phyloP scores from a whole-genome alignment of 2,329 filamentous ascomycete species.

The Xylaria sp. region DNA sequence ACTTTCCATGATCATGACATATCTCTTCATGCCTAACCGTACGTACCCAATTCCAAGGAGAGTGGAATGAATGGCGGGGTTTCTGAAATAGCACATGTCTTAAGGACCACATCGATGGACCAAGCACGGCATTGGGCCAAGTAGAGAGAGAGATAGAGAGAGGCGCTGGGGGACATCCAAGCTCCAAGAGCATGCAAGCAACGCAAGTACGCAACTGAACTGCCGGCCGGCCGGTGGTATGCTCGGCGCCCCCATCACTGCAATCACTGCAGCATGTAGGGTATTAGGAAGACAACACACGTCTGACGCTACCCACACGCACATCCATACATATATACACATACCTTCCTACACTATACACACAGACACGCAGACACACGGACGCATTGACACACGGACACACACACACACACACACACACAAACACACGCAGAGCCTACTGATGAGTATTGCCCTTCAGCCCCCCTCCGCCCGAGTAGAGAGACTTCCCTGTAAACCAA shows the following conservation, averaged over 20 bases:
- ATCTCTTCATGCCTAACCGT: conserved; percentile 2
- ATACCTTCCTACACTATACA: conserved; percentile 6
- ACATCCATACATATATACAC: conserved; percentile 11
- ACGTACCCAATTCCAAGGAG: conserved; percentile 1
- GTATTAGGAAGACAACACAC: conserved; percentile 5
- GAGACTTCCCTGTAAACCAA: not conserved
- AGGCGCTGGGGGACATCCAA: conserved; percentile 4
- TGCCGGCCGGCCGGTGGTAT: conserved; percentile 35
- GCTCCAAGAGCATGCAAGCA: conserved; percentile 26
- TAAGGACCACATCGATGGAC: conserved; percentile 7
- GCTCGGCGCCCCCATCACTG: conserved; percentile 31
- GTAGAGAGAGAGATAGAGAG: not conserved
- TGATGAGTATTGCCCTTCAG: conserved; percentile 18
- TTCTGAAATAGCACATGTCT: conserved; percentile 16
- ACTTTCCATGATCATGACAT: not conserved
- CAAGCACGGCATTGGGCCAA: conserved; percentile 5
- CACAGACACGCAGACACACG: conserved; percentile 9
- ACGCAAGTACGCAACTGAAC: conserved; percentile 26
- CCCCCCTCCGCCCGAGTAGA: conserved; percentile 15
- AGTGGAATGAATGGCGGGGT: conserved; percentile 16
- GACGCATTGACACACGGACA: conserved; percentile 6
- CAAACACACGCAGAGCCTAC: conserved; percentile 1
- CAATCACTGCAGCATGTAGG: conserved; percentile 28
- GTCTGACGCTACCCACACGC: conserved; percentile 24
- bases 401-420: conserved; percentile 11